Percentiles rank a stretch among this genome's conserved stretches.
Evolutionary conservation across 1,284 basidiomycete species (phyloP).

Genomic region (Somion occarium): DNA sequence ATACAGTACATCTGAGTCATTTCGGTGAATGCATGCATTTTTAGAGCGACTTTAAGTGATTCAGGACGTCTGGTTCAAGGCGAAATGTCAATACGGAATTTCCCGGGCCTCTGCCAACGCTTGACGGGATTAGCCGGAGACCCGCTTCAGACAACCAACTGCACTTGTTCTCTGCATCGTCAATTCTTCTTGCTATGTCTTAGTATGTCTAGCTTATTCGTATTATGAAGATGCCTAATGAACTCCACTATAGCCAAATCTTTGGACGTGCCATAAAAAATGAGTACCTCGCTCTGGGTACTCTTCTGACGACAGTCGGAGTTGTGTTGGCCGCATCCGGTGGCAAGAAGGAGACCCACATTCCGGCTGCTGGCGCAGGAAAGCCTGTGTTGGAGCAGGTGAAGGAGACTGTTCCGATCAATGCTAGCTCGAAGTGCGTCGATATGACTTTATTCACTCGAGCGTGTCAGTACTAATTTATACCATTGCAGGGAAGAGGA

Average conservation of each 20-base stretch:
- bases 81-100: too few relatives aligned
- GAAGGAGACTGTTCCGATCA: conserved; percentile 57
- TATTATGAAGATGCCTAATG: neutral
- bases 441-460: neutral
- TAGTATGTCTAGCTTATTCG: conserved; percentile 11
- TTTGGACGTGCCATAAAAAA: conserved; percentile 72
- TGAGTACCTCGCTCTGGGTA: conserved; percentile 70
- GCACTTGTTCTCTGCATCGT: neutral
- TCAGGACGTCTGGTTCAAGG: too few relatives aligned
- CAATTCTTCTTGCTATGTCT: conserved; percentile 13
- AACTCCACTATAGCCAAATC: conserved; percentile 44
- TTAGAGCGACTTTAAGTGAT: too few relatives aligned
- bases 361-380: conserved; percentile 27
- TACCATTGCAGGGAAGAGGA: conserved; percentile 53
- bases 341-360: conserved; percentile 42
- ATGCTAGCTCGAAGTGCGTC: conserved; percentile 61
- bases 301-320: conserved; percentile 49
- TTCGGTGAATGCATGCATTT: too few relatives aligned
- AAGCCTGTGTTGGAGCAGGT: conserved; percentile 46
- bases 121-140: neutral
- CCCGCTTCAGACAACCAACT: neutral
- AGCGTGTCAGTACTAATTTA: too few relatives aligned
- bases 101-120: neutral
- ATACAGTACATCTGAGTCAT: too few relatives aligned
- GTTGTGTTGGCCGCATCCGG: conserved; percentile 35